Evolutionary conservation across 169 alveolate species (phyloP).

Genomic region (Eimeria sp.): DNA sequence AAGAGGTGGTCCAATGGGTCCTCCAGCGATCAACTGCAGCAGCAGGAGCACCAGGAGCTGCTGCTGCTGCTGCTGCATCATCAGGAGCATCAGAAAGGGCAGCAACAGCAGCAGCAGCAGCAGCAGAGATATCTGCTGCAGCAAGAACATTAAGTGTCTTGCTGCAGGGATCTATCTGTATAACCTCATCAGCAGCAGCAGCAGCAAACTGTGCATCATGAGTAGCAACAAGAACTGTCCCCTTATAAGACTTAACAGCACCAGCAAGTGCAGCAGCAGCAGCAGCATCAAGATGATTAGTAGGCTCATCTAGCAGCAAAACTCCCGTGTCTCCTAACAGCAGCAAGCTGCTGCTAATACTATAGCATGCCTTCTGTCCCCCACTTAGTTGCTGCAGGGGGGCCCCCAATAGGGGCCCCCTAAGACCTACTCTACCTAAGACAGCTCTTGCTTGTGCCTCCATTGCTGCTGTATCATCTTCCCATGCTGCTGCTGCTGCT

Average conservation of each 20-base stretch:
- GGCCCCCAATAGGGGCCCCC: constrained; percentile 38
- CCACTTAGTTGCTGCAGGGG: constrained; percentile 87
- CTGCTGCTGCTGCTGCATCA: not conserved
- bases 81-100: not conserved
- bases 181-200: constrained; percentile 38
- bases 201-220: constrained; percentile 84
- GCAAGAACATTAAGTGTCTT: not conserved
- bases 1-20: constrained; percentile 1
- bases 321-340: constrained; percentile 68
- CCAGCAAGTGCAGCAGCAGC: constrained; percentile 80
- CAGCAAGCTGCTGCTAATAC: constrained; percentile 90
- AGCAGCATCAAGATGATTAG: constrained; percentile 96
- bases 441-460: constrained; percentile 21
- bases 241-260: constrained; percentile 81
- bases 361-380: constrained; percentile 93
- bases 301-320: constrained; percentile 96
- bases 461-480: not conserved
- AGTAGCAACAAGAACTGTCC: constrained; percentile 84
- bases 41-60: not conserved
- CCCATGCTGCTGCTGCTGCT: constrained; percentile 46
- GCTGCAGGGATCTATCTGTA: constrained; percentile 41
- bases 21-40: constrained; percentile 7
- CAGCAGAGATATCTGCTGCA: constrained; percentile 13
- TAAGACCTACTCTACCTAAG: constrained; percentile 7
- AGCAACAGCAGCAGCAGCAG: constrained; percentile 7